Percentiles rank a stretch among this genome's conserved stretches.
These are phyloP conservation scores for Verticillium dahliae DNA, from an alignment of 2,329 filamentous ascomycete genomes.

Conservation along the genomic window DNA sequence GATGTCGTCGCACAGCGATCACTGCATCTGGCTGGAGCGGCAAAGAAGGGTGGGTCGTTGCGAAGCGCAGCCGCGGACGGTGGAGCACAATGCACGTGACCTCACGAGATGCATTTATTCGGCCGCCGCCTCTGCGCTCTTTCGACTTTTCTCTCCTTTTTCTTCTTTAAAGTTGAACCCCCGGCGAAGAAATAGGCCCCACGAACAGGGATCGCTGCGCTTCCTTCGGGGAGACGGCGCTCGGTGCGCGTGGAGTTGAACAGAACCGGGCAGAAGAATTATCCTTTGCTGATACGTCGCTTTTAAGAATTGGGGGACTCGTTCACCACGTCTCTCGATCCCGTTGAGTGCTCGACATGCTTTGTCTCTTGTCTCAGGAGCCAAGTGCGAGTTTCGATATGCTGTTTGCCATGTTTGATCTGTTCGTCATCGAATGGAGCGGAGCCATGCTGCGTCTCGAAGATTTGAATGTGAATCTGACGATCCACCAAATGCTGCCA, in stretches of 20 bases:
- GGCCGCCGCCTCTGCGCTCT: slow-evolving; percentile 1
- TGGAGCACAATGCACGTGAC: neutral
- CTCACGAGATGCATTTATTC: slow-evolving; percentile 5
- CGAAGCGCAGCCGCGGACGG: neutral
- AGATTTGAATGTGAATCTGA: no score
- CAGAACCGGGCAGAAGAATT: slow-evolving; percentile 49
- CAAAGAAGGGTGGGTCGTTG: neutral
- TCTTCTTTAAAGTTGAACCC: slow-evolving; percentile 49
- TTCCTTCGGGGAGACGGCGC: slow-evolving; percentile 7
- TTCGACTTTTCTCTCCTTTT: slow-evolving; percentile 25
- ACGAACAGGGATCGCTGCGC: slow-evolving; percentile 27
- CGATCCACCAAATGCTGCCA: no score
- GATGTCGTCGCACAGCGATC: slow-evolving; percentile 2
- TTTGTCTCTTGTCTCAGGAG: neutral
- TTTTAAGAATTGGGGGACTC: slow-evolving; percentile 59
- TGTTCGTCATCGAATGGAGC: no score
- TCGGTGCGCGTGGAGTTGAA: slow-evolving; percentile 47
- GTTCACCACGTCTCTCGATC: slow-evolving; percentile 48
- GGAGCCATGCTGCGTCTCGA: no score
- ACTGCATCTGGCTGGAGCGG: slow-evolving; percentile 8
- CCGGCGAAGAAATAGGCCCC: slow-evolving; percentile 49
- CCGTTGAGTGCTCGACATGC: slow-evolving; percentile 58
- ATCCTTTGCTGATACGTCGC: slow-evolving; percentile 37
- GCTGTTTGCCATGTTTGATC: neutral
- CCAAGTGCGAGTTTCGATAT: neutral